Conservation (phyloP, 495 filamentous ascomycete species). For the Lophiotrema nucula region DNA sequence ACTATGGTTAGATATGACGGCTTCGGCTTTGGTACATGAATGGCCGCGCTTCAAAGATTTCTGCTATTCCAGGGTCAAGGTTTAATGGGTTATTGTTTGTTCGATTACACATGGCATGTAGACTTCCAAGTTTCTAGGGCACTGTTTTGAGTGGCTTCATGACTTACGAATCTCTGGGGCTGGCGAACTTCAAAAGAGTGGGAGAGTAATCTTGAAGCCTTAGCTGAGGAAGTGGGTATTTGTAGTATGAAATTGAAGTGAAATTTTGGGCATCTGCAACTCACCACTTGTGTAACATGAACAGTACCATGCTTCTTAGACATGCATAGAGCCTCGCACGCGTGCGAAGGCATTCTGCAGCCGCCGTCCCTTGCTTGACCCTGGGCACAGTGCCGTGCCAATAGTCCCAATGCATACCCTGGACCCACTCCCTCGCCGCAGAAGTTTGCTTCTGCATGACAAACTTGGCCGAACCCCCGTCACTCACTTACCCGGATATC, state of each 20-base stretch:
- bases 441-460: neutral
- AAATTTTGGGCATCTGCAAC: neutral
- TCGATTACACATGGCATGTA: neutral
- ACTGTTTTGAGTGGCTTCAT: neutral
- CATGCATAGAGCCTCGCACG: neutral
- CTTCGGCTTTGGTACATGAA: too few species aligned
- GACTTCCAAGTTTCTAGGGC: neutral
- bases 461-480: neutral
- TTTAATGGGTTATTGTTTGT: neutral
- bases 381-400: neutral
- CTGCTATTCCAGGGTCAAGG: neutral
- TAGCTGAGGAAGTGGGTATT: neutral
- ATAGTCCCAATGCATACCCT: neutral
- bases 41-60: neutral
- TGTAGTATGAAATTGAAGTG: neutral
- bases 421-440: neutral
- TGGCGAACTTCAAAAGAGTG: too few species aligned
- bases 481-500: neutral
- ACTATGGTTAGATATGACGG: too few species aligned
- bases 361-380: neutral
- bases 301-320: neutral
- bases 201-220: neutral
- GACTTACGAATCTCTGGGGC: neutral
- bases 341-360: neutral
- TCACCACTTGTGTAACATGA: neutral